Conservation (phyloP, 768 basidiomycete genomes). For the Cantharellus cinnabarinus region DNA sequence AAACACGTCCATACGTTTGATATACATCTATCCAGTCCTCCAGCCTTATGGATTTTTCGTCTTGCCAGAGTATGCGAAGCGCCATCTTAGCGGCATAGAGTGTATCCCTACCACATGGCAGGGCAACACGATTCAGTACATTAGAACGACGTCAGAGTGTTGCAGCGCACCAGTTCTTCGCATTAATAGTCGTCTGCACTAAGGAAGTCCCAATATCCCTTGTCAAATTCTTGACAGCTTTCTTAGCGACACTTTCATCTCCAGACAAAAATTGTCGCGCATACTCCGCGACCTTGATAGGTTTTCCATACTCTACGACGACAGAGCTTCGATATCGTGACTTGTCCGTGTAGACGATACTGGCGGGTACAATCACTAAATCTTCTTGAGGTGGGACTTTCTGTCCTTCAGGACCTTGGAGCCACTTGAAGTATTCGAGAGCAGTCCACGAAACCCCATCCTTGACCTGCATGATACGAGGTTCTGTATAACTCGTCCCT, state of each 20-base stretch:
- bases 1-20: slow-evolving; percentile 50
- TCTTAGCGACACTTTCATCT: slow-evolving; percentile 44
- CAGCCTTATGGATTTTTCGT: slow-evolving; percentile 52
- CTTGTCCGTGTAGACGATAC: slow-evolving; percentile 91
- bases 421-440: slow-evolving; percentile 76
- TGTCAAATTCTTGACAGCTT: slow-evolving; percentile 76
- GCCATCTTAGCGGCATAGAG: slow-evolving; percentile 84
- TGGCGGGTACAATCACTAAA: slow-evolving; percentile 55
- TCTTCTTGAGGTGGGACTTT: slow-evolving; percentile 18
- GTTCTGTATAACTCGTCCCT: slow-evolving; percentile 53
- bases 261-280: slow-evolving; percentile 55
- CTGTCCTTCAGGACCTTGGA: slow-evolving; percentile 30
- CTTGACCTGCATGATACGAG: slow-evolving; percentile 65
- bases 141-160: too few relatives aligned
- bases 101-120: slow-evolving; percentile 43
- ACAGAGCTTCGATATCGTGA: slow-evolving; percentile 84
- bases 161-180: slow-evolving; percentile 54
- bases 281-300: slow-evolving; percentile 58
- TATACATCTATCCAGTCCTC: slow-evolving; percentile 68
- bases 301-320: slow-evolving; percentile 46
- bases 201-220: slow-evolving; percentile 50
- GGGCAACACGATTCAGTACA: not conserved
- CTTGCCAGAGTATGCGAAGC: slow-evolving; percentile 79
- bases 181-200: slow-evolving; percentile 65
- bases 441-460: slow-evolving; percentile 93